These are phyloP conservation scores for Ceratocystis variospora DNA, from an alignment of 2,329 filamentous ascomycete species.

Conservation along the genomic window DNA sequence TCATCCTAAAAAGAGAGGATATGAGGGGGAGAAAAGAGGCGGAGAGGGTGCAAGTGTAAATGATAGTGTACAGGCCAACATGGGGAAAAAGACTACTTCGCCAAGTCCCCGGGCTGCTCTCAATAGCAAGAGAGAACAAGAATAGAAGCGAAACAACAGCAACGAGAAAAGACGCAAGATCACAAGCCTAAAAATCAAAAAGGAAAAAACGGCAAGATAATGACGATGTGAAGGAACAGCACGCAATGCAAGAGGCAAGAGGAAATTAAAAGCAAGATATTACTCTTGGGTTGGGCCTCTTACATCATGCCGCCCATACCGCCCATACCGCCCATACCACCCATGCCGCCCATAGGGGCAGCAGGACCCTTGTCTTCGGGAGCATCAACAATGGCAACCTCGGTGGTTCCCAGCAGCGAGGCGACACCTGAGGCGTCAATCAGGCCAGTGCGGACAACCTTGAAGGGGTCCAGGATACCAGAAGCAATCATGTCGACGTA, in stretches of 20 bases:
- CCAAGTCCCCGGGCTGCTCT: slow-evolving; percentile 9
- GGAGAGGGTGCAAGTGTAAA: background rate
- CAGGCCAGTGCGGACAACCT: slow-evolving; percentile 95
- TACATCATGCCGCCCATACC: slow-evolving; percentile 48
- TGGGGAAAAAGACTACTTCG: background rate
- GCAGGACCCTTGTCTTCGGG: slow-evolving; percentile 74
- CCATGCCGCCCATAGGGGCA: slow-evolving; percentile 52
- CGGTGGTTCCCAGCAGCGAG: slow-evolving; percentile 90
- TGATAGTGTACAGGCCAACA: slow-evolving; percentile 12
- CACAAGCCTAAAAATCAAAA: background rate
- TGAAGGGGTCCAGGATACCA: slow-evolving; percentile 97
- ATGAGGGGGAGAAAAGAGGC: background rate
- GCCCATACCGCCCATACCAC: slow-evolving; percentile 50
- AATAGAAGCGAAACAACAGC: slow-evolving; percentile 6
- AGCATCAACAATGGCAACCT: slow-evolving; percentile 94
- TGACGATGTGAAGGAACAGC: background rate
- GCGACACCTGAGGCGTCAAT: slow-evolving; percentile 92
- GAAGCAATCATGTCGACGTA: slow-evolving; percentile 97
- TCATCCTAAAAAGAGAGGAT: slow-evolving; percentile 5
- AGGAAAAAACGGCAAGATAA: background rate
- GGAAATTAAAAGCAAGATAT: slow-evolving; percentile 1
- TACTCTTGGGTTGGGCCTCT: slow-evolving; percentile 21
- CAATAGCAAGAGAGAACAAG: background rate
- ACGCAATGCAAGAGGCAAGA: slow-evolving; percentile 9
- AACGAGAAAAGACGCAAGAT: slow-evolving; percentile 9